Conservation (phyloP, 2,329 filamentous ascomycete genomes). For the Talaromyces sp. region DNA sequence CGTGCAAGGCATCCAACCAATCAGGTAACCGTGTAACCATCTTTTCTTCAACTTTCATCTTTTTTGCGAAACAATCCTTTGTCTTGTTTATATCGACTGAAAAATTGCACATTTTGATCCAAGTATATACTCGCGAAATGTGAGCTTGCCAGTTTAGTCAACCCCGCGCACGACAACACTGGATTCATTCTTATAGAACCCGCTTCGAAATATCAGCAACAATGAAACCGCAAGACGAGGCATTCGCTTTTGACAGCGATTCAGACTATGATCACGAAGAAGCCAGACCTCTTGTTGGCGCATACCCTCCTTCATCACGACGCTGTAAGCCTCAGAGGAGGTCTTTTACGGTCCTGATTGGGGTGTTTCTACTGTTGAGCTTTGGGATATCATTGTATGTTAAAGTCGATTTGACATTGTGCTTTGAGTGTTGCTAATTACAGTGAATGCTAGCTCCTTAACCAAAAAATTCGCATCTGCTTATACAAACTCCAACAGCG, state of each 20-base stretch:
- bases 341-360: background rate
- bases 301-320: background rate
- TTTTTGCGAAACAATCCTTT: background rate
- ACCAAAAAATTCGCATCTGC: background rate
- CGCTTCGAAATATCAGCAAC: background rate
- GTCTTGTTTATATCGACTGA: background rate
- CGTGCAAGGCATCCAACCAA: background rate
- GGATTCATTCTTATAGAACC: background rate
- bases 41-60: background rate
- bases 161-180: background rate
- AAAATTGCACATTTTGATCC: background rate
- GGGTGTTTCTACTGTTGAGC: background rate
- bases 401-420: background rate
- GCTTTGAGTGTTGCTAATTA: background rate
- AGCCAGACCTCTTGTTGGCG: background rate
- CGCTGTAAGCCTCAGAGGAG: background rate
- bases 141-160: background rate
- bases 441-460: background rate
- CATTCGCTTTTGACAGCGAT: background rate
- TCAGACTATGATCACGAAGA: background rate
- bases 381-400: constrained; percentile 4
- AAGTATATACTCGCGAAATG: background rate
- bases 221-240: background rate
- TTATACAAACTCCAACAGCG: background rate
- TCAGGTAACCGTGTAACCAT: background rate